Conservation (phyloP, 2,329 filamentous ascomycete species). For the Diaporthe citri region DNA sequence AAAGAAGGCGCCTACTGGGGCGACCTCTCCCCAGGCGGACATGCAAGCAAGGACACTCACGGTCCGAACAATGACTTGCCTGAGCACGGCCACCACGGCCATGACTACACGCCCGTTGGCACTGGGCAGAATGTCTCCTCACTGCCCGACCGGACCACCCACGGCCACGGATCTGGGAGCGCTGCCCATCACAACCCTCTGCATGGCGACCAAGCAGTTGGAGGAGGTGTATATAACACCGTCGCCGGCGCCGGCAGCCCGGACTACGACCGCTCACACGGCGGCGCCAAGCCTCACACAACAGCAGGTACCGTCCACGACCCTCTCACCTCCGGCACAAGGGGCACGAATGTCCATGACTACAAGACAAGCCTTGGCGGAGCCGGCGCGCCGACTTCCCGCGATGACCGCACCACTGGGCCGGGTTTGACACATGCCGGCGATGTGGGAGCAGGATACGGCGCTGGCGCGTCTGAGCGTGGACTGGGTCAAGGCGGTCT, state of each 20-base stretch:
- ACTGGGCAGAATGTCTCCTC: not conserved
- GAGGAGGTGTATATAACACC: constrained; percentile 30
- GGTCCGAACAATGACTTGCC: constrained; percentile 18
- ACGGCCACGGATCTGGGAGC: not conserved
- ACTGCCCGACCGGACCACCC: not conserved
- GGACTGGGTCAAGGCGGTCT: not conserved
- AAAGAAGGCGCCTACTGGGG: constrained; percentile 37
- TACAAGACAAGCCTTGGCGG: constrained; percentile 32
- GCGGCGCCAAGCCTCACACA: not conserved
- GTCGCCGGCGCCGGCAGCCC: constrained; percentile 33
- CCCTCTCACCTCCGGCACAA: constrained; percentile 28
- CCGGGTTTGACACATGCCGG: constrained; percentile 19
- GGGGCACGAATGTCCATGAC: constrained; percentile 29
- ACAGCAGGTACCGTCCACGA: constrained; percentile 29
- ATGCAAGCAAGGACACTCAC: constrained; percentile 10
- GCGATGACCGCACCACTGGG: constrained; percentile 36
- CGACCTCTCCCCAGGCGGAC: constrained; percentile 29
- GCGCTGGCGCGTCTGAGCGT: constrained; percentile 27
- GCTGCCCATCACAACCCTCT: constrained; percentile 5
- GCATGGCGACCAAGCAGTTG: constrained; percentile 23
- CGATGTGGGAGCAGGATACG: constrained; percentile 38
- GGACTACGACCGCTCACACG: constrained; percentile 23
- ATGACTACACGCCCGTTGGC: not conserved
- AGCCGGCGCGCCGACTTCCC: constrained; percentile 36
- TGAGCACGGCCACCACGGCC: constrained; percentile 7